A percentile compares a stretch with the other conserved stretches of the same genome.
phyloP scores from a whole-genome alignment of 495 filamentous ascomycete genomes.

The Bombardia bombarda region DNA sequence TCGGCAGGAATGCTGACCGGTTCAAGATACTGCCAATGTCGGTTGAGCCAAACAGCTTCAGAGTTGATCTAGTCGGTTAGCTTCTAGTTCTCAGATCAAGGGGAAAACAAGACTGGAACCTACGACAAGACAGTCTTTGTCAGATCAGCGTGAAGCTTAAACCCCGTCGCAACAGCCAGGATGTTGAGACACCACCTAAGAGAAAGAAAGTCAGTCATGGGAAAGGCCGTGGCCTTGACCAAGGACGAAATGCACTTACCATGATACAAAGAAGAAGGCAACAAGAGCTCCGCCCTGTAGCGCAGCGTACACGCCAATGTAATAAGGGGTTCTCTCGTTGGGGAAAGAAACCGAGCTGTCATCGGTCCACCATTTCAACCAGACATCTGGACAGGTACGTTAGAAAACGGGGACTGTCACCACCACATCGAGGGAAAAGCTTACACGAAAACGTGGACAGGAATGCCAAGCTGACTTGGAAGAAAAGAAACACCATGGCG shows the following conservation, averaged over 20 bases:
- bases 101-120: too few species aligned
- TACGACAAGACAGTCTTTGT: not conserved
- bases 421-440: too few species aligned
- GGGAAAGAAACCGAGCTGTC: not conserved
- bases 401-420: too few species aligned
- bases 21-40: not conserved
- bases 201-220: not conserved
- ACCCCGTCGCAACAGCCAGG: not conserved
- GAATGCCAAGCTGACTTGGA: too few species aligned
- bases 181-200: not conserved
- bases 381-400: too few species aligned
- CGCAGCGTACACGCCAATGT: not conserved
- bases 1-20: not conserved
- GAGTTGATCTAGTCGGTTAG: not conserved
- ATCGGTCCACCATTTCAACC: not conserved
- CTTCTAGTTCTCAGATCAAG: too few species aligned
- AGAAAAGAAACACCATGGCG: too few species aligned
- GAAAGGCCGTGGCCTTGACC: not conserved
- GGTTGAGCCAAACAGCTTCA: not conserved
- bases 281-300: not conserved
- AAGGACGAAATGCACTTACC: not conserved
- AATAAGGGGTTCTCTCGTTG: not conserved
- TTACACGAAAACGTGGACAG: too few species aligned
- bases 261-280: not conserved
- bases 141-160: not conserved